Percentiles rank a stretch among this genome's conserved stretches.
These are phyloP conservation scores for Hymenoscyphus infarciens DNA, from an alignment of 2,329 filamentous ascomycete genomes.

Conservation along the genomic window DNA sequence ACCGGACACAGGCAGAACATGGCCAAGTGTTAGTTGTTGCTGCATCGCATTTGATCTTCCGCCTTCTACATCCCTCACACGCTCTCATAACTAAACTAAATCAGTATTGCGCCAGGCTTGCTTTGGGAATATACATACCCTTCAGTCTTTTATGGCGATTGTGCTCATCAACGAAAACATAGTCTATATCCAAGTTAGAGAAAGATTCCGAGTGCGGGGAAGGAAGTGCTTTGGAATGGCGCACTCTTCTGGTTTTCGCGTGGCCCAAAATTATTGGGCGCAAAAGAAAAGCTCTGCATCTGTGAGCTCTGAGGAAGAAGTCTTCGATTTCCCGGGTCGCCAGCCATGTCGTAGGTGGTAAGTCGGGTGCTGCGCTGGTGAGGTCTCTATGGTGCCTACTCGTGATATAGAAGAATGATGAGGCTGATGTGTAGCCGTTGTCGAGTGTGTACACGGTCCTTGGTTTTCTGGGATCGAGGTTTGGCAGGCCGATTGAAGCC, in stretches of 20 bases:
- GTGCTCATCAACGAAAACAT: slow-evolving; percentile 98
- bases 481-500: slow-evolving; percentile 13
- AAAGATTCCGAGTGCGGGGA: slow-evolving; percentile 7
- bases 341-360: slow-evolving; percentile 49
- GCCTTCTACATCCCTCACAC: slow-evolving; percentile 88
- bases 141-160: slow-evolving; percentile 97
- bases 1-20: slow-evolving; percentile 84
- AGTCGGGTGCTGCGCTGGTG: slow-evolving; percentile 12
- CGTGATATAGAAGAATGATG: not conserved
- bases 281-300: slow-evolving; percentile 75
- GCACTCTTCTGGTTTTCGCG: slow-evolving; percentile 83
- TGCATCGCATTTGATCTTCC: slow-evolving; percentile 98
- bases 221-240: slow-evolving; percentile 30
- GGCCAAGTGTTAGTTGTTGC: slow-evolving; percentile 97
- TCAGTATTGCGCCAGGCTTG: slow-evolving; percentile 20
- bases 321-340: slow-evolving; percentile 58
- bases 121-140: slow-evolving; percentile 51
- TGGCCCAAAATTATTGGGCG: slow-evolving; percentile 59
- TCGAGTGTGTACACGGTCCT: slow-evolving; percentile 1
- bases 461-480: slow-evolving; percentile 11
- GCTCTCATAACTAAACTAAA: slow-evolving; percentile 83
- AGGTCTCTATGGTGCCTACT: slow-evolving; percentile 8
- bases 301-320: slow-evolving; percentile 64
- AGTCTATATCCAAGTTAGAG: slow-evolving; percentile 59
- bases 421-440: slow-evolving; percentile 1